Evolutionary conservation across 129 eudicot genomes (phyloP), one percentile per base, ranked within the genome.

Genomic region (Helianthus annuus): DNA sequence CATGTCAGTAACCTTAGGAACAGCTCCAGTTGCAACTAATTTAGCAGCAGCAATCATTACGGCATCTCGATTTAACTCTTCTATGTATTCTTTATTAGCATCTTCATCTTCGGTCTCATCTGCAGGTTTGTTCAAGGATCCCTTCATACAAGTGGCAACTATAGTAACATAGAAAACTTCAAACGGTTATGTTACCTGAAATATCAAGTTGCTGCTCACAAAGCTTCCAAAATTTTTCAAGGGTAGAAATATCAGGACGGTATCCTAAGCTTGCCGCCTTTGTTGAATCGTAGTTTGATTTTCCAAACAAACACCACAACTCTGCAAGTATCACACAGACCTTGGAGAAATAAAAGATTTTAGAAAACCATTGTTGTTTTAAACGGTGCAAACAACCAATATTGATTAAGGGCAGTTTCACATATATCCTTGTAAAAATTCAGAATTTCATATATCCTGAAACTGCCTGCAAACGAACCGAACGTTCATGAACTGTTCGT

Each of bases 31-130:
- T 56, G 91, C 86, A 77, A 95, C 88, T 83, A 95, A 78, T 77
- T 95, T 88, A 46, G 89, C 82, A 45, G 92, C 91, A 81, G 91
- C 96, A 82, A 90, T 85, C 87, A 95, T 88, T 68, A 86, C 83
- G 0, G 95, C 80, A 72, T 95, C 99, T 66, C 82, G 77, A 65
- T 81, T 95, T 56, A 93, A 88, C 73, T 90, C 97, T 86, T 95
- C 99, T 52, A 86, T 70, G 45, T 95, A 95, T 79, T 95, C 99
- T 80, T 81, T 85, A 73, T 83, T 88, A 62, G 73, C 94, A 77
- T 94, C 97, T 85, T 86, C 96, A 36, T 88, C 99, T 68, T 95
- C 96, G 1, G 83, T 82, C 59, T 94, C 97, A 79, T 85, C 98
- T 94, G 90, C 75, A 76, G 29, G 57, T 63, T 71, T 48, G 67